Evolutionary conservation across 2,329 filamentous ascomycete genomes (phyloP).

Genomic region (Colletotrichum agaves): DNA sequence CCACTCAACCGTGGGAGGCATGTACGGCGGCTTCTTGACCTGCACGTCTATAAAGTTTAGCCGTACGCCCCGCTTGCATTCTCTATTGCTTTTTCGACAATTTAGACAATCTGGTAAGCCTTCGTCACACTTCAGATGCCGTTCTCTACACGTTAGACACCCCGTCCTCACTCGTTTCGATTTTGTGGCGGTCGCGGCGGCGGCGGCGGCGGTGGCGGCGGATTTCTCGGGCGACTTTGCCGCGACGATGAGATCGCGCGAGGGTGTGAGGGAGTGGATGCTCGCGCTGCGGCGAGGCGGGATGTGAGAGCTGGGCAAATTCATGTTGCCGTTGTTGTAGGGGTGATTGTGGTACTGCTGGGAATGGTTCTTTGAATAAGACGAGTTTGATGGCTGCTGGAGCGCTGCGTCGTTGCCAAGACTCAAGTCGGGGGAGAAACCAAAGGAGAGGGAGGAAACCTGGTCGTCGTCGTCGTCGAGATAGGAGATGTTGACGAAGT

Average conservation of each 20-base stretch:
- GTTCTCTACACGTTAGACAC: slow-evolving; percentile 88
- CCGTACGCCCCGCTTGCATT: slow-evolving; percentile 86
- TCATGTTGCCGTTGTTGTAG: slow-evolving; percentile 39
- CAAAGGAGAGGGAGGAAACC: slow-evolving; percentile 41
- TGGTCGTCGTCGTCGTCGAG: slow-evolving; percentile 34
- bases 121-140: slow-evolving; percentile 93
- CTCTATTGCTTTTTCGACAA: slow-evolving; percentile 86
- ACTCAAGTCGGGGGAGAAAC: slow-evolving; percentile 38
- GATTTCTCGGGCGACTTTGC: slow-evolving; percentile 33
- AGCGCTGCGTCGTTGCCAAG: slow-evolving; percentile 16
- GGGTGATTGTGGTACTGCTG: slow-evolving; percentile 36
- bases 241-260: slow-evolving; percentile 32
- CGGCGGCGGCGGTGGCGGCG: slow-evolving; percentile 25
- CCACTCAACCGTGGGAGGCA: slow-evolving; percentile 73
- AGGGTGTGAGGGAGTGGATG: slow-evolving; percentile 36
- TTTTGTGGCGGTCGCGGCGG: slow-evolving; percentile 57
- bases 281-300: slow-evolving; percentile 37
- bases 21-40: slow-evolving; percentile 73
- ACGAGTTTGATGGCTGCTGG: slow-evolving; percentile 7
- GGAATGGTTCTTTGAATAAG: slow-evolving; percentile 39
- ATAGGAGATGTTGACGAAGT: slow-evolving; percentile 30
- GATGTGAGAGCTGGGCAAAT: slow-evolving; percentile 39
- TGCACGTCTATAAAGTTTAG: slow-evolving; percentile 93
- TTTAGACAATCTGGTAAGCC: slow-evolving; percentile 73
- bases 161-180: slow-evolving; percentile 90